A percentile compares a stretch with the other conserved stretches of the same genome.
Conservation (phyloP, 768 basidiomycete species). For the Pleurotus tuoliensis region DNA sequence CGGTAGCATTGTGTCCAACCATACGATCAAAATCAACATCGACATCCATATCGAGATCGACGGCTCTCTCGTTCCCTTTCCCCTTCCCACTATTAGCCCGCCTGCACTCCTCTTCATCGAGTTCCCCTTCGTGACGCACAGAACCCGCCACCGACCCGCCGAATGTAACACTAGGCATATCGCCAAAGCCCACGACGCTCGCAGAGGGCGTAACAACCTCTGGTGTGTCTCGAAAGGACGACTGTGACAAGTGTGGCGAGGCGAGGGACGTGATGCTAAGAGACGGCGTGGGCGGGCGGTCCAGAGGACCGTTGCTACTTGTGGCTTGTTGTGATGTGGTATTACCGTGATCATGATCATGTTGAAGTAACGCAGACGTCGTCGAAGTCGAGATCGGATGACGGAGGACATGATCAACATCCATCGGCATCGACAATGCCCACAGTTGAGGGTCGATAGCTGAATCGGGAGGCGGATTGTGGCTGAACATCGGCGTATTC, state of each 20-base stretch:
- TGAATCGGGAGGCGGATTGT: slow-evolving; percentile 3
- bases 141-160: too few relatives aligned
- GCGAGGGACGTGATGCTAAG: slow-evolving; percentile 1
- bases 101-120: slow-evolving; percentile 12
- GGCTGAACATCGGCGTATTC: not conserved
- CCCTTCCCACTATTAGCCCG: slow-evolving; percentile 7
- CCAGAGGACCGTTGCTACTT: too few relatives aligned
- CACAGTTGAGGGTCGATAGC: slow-evolving; percentile 31
- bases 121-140: too few relatives aligned
- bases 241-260: slow-evolving; percentile 10
- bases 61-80: not conserved
- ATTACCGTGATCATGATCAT: not conserved
- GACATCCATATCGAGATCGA: slow-evolving; percentile 2
- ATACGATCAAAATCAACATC: not conserved
- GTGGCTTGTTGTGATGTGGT: not conserved
- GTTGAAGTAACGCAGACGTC: not conserved
- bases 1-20: slow-evolving; percentile 10
- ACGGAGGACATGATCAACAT: not conserved
- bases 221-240: slow-evolving; percentile 10
- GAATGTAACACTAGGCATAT: slow-evolving; percentile 17
- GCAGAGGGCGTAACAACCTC: slow-evolving; percentile 9
- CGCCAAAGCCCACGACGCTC: slow-evolving; percentile 10
- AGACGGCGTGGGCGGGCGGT: not conserved
- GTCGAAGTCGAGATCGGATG: slow-evolving; percentile 10
- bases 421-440: slow-evolving; percentile 19